A percentile compares a stretch with the other conserved stretches of the same genome.
Evolutionary conservation across 2,329 filamentous ascomycete genomes (phyloP).

Genomic region (Fusarium sp.): DNA sequence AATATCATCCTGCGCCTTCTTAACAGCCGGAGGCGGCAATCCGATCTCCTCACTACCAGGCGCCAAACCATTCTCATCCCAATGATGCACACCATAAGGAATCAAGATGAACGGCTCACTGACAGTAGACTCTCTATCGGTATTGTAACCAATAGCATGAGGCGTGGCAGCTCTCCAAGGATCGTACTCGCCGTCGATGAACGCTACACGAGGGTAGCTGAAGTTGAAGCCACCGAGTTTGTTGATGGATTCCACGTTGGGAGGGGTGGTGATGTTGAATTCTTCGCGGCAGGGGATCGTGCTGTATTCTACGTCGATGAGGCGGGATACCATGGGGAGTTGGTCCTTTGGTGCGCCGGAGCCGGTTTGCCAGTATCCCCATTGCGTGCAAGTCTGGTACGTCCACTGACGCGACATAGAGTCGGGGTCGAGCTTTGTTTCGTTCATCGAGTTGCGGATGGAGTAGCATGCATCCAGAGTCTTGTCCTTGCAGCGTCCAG

Average conservation of each 20-base stretch:
- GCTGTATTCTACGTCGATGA: constrained; percentile 71
- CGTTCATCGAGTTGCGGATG: constrained; percentile 34
- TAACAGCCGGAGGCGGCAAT: constrained; percentile 69
- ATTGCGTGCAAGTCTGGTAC: constrained; percentile 70
- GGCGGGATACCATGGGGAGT: constrained; percentile 77
- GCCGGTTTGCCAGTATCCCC: constrained; percentile 83
- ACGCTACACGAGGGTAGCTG: constrained; percentile 77
- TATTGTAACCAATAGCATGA: constrained; percentile 68
- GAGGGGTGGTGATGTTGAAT: constrained; percentile 74
- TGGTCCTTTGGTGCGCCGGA: constrained; percentile 72
- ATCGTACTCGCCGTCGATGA: constrained; percentile 81
- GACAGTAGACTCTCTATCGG: constrained; percentile 67
- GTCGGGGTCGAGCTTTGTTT: constrained; percentile 37
- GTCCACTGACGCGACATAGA: constrained; percentile 56
- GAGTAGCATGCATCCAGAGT: constrained; percentile 49
- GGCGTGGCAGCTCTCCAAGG: constrained; percentile 82
- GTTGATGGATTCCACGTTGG: constrained; percentile 76
- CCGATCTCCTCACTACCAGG: constrained; percentile 68
- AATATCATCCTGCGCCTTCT: constrained; percentile 67
- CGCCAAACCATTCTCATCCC: constrained; percentile 76
- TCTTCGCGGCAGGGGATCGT: constrained; percentile 71
- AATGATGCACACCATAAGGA: constrained; percentile 80
- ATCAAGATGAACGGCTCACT: constrained; percentile 81
- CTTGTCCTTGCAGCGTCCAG: constrained; percentile 40
- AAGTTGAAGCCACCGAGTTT: constrained; percentile 80